These are phyloP conservation scores for Cladophialophora immunda DNA, from an alignment of 2,329 filamentous ascomycete genomes.

Conservation along the genomic window DNA sequence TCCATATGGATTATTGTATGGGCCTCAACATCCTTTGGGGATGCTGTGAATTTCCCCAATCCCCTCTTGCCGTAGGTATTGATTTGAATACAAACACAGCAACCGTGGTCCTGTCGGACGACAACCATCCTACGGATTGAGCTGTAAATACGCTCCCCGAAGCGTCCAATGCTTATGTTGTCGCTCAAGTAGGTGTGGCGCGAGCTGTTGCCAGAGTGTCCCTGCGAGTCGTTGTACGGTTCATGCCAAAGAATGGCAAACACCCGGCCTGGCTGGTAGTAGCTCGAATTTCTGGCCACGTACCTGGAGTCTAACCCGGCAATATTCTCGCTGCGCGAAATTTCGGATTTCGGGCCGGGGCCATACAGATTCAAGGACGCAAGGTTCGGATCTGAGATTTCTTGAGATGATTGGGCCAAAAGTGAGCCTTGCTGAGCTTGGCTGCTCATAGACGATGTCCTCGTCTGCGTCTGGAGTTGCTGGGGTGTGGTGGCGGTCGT, in stretches of 20 bases:
- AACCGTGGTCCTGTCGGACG: slow-evolving; percentile 41
- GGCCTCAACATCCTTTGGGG: slow-evolving; percentile 40
- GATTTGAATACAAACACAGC: slow-evolving; percentile 49
- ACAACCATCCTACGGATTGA: slow-evolving; percentile 49
- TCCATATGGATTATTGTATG: slow-evolving; percentile 51
- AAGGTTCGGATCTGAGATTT: background rate
- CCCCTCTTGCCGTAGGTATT: slow-evolving; percentile 51
- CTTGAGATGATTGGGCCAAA: background rate
- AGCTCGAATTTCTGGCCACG: background rate
- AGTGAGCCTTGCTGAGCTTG: background rate
- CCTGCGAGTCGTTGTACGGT: background rate
- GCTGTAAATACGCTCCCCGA: slow-evolving; percentile 39
- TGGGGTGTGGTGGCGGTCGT: background rate
- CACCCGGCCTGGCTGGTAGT: slow-evolving; percentile 3
- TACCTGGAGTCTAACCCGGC: background rate
- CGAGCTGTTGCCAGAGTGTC: background rate
- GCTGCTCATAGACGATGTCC: background rate
- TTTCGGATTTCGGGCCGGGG: background rate
- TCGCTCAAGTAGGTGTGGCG: background rate
- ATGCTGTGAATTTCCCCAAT: slow-evolving; percentile 47
- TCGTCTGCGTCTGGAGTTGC: background rate
- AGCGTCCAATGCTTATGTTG: slow-evolving; percentile 21
- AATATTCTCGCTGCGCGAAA: background rate
- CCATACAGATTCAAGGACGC: background rate
- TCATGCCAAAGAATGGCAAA: slow-evolving; percentile 17